Base-by-base conservation (phyloP, 148 eudicot genomes). In the Euryodendron excelsum region DNA sequence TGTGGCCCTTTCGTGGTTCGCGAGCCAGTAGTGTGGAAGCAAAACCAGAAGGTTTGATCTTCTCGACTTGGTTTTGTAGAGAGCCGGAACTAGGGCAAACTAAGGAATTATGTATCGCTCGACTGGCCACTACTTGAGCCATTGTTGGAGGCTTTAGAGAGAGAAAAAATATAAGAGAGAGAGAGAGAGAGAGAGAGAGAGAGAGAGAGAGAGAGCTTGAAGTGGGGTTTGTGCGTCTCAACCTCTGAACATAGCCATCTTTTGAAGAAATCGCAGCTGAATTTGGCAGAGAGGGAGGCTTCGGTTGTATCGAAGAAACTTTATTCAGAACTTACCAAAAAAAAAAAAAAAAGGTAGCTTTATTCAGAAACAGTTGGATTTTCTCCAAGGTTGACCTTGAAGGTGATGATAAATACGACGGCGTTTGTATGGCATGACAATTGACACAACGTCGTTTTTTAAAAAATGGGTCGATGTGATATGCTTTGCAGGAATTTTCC, bases 121-220 rank as follows among this genome's bases (percentile, higher is more conserved):
- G 84, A 59, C 85, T 75, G 13, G 89, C 80, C 72, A 84, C 82
- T 34, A 81, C 86, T 77, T 88, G 91, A 63, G 82, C 86, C 86
- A 86, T 85, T 61, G 55, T 21, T 25, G 28, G n/a, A n/a, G 12
- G 10, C 10, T 36, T 28, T 73, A 50, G 18, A 4, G 65, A 74
- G 76, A 75, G 69, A 53, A 79, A 67, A 55, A 41, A 14, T 11
- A 28, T 23, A 59, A 50, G 59, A 9, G 33, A n/a, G n/a, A 1
- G 36, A 13, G 31, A 21, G 10, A 61, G 62, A 18, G 45, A 17
- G 4, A 23, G 18, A 20, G 23, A 36, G 4, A 79, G 56, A 52
- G 18, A 18, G 37, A 28, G 45, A 47, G 59, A 79, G 41, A 25
- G 11, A 5, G 3, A 3, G 60, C 28, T 34, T 36, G 37, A 44